Evolutionary conservation across 2,329 filamentous ascomycete species (phyloP).

Genomic region (Aureobasidium sp.): DNA sequence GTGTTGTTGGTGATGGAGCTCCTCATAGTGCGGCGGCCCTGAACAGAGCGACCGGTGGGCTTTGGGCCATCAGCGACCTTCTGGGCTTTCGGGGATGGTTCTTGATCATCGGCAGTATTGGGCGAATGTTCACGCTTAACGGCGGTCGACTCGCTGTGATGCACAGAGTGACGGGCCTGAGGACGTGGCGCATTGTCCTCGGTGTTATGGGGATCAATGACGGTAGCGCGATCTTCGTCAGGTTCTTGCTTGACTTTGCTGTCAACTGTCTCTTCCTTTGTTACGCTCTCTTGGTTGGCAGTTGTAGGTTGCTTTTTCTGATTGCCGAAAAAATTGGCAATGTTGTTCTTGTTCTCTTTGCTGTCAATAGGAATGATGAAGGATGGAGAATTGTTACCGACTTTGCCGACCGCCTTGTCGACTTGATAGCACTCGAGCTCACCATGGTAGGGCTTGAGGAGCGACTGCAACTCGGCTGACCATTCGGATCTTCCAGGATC

Average conservation of each 20-base stretch:
- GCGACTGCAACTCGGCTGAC: slow-evolving; percentile 67
- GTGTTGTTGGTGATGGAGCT: slow-evolving; percentile 53
- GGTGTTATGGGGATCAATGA: slow-evolving; percentile 35
- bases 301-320: slow-evolving; percentile 35
- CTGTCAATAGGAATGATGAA: slow-evolving; percentile 81
- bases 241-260: slow-evolving; percentile 33
- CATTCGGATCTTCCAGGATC: slow-evolving; percentile 67
- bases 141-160: slow-evolving; percentile 25
- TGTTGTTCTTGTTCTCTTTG: slow-evolving; percentile 84
- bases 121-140: slow-evolving; percentile 46
- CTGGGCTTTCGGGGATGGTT: slow-evolving; percentile 34
- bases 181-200: slow-evolving; percentile 50
- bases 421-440: slow-evolving; percentile 83
- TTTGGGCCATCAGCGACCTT: slow-evolving; percentile 20
- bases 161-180: slow-evolving; percentile 24
- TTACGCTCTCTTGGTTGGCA: slow-evolving; percentile 28
- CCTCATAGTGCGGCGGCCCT: slow-evolving; percentile 41
- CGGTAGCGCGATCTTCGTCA: slow-evolving; percentile 37
- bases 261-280: slow-evolving; percentile 27
- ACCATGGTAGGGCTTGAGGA: slow-evolving; percentile 72
- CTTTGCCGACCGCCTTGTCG: slow-evolving; percentile 83
- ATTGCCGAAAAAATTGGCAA: slow-evolving; percentile 83
- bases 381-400: slow-evolving; percentile 78
- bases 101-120: slow-evolving; percentile 24
- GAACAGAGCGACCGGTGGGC: not conserved